Evolutionary conservation across 768 basidiomycete species (phyloP), one percentile per base, ranked within the genome.

Genomic region (Tulasnella sp.): DNA sequence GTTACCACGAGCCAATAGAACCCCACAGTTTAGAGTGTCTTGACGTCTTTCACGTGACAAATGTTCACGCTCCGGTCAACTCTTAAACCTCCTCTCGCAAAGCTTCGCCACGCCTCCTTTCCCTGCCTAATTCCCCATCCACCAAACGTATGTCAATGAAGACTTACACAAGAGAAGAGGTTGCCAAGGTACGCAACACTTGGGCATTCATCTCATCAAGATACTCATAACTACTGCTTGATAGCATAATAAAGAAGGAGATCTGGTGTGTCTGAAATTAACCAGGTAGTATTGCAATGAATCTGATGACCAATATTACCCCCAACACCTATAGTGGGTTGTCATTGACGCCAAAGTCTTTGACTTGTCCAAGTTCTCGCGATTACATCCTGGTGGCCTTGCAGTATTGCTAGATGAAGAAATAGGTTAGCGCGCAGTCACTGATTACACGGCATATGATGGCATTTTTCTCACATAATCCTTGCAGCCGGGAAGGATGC

Each of bases 321-420:
- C n/a, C n/a, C n/a, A n/a, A n/a, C n/a, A 19, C 39, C 13, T 22
- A 4, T 28, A 85, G 81, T 90, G 88, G 86, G 68, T 91, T 44
- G 74, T 86, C 53, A 74, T 91, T 56, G 89, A 92, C 61, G 74
- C 78, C 49, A 84, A 84, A 63, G 85, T 89, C 27, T 89, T 79
- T 61, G 81, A 91, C 63, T 67, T 95, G 22, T 78, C 80, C 46
- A 79, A 77, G 60, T 93, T 95, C 66, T 76, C 74, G 46, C 71
- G 70, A 42, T 69, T 91, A 57, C 91, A 95, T 60, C 91, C 88
- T 0, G 91, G 90, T 42, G 90, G 90, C 9, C 64, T 71, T 0
- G 72, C 77, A 2, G 87, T 89, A 31, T 71, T 95, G n/a, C 64
- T 79, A n/a, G 79, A 85, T 59, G 65, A 70, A 4, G 82, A 84